A percentile compares a stretch with the other conserved stretches of the same genome.
phyloP scores from a whole-genome alignment of 2,329 filamentous ascomycete species.

The Exophiala mesophila region DNA sequence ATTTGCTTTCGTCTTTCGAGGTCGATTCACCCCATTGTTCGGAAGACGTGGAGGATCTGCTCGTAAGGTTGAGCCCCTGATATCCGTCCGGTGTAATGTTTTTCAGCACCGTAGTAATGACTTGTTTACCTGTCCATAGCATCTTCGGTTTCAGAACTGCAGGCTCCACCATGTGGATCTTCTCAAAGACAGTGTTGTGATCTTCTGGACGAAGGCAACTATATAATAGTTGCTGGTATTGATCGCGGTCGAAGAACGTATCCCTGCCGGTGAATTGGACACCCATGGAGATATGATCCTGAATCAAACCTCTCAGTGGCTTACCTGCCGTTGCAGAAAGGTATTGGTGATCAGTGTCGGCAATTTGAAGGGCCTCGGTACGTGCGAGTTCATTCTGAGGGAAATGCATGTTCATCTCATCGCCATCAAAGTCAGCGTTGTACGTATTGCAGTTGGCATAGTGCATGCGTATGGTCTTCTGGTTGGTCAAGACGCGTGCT shows the following conservation, averaged over 20 bases:
- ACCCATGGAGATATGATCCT: conserved; percentile 95
- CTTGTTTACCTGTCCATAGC: conserved; percentile 93
- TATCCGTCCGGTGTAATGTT: conserved; percentile 79
- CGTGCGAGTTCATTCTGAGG: conserved; percentile 93
- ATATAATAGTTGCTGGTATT: conserved; percentile 94
- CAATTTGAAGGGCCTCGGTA: conserved; percentile 86
- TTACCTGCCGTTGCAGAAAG: conserved; percentile 90
- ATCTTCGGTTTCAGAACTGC: conserved; percentile 74
- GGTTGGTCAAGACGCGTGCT: conserved; percentile 83
- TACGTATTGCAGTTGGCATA: conserved; percentile 99
- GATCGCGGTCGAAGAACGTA: conserved; percentile 78
- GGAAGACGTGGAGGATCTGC: conserved; percentile 72
- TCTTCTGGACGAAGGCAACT: conserved; percentile 83
- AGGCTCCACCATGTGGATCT: conserved; percentile 74
- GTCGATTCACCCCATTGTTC: conserved; percentile 66
- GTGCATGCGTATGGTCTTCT: conserved; percentile 98
- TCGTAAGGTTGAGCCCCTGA: conserved; percentile 71
- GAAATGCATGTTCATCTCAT: conserved; percentile 99
- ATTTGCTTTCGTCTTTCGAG: conserved; percentile 40
- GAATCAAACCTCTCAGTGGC: conserved; percentile 89
- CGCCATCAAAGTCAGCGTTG: conserved; percentile 98
- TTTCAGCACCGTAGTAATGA: conserved; percentile 86
- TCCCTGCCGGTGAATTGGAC: conserved; percentile 87
- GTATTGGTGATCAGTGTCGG: conserved; percentile 96
- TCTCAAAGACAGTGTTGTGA: conserved; percentile 76